Base-by-base conservation (phyloP, 345 rosid genomes). In the Eucalyptus pauciflora region DNA sequence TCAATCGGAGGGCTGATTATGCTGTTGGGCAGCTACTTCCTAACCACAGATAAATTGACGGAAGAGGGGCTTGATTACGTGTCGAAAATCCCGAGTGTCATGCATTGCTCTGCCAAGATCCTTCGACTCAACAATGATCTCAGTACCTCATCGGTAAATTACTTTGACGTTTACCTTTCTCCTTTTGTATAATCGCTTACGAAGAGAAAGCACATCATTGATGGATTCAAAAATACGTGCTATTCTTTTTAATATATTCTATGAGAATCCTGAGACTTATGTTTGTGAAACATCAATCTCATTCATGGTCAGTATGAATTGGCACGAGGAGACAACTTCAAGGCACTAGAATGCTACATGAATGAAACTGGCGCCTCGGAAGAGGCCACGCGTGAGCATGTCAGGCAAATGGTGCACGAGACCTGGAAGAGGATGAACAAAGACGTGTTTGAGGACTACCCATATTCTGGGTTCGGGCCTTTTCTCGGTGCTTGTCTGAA, bases 351-450 rank as follows among this genome's bases (percentile, higher is more conserved):
- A 45, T 87, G 90, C 81, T 89, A 89, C 71, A 91, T 91, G 88
- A 83, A 58, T 16, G 90, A 89, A 79, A 58, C 86, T 1, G 86
- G 89, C 13, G 50, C 69, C 5, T 89, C 92, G 2, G 89, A 91
- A 33, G 87, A 87, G 81, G 86, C 45, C 29, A 9, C 88, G 0
- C 52, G 86, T 1, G 86, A 89, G 8, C 89, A 89, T 49, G 45
- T 87, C 13, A 43, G 5, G 80, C 5, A 51, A 51, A 5, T 87
- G 43, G 81, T 87, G 16, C 52, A 83, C 15, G 37, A 88, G 37
- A 51, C 92, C 0, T 91, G 92, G 90, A 90, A 90, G 90, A 80
- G 18, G 43, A 90, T 90, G 92, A 85, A 64, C 16, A 49, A 37
- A 22, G 85, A 58, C 5, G 5, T 86, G 25, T 76, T 88, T 85